A percentile compares a stretch with the other conserved stretches of the same genome.
These are phyloP conservation scores for Aspergillus sp. DNA, from an alignment of 2,329 filamentous ascomycete species.

Conservation along the genomic window DNA sequence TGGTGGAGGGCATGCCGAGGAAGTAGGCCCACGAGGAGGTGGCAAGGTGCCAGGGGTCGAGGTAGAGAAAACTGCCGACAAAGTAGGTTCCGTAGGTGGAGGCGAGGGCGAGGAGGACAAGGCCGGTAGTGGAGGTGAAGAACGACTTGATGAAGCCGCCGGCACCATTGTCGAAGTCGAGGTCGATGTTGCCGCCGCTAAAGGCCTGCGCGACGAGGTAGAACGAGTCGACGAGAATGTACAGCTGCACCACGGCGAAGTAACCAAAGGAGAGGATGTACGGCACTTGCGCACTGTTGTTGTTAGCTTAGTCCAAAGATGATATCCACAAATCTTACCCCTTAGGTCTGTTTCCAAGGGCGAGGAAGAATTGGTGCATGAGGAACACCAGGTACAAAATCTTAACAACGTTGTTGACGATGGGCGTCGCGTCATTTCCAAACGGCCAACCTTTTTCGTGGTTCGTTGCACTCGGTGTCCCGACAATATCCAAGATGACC, in stretches of 20 bases:
- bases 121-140: constrained; percentile 78
- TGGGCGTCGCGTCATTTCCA: constrained; percentile 78
- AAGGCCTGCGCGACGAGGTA: constrained; percentile 91
- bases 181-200: constrained; percentile 56
- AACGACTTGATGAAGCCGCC: constrained; percentile 73
- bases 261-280: constrained; percentile 88
- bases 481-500: constrained; percentile 97
- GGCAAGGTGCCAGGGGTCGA: constrained; percentile 99
- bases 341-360: constrained; percentile 94
- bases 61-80: constrained; percentile 91
- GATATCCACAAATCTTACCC: constrained; percentile 44
- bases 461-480: constrained; percentile 60
- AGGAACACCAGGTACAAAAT: constrained; percentile 91
- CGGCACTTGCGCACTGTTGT: constrained; percentile 68
- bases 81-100: constrained; percentile 98
- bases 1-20: constrained; percentile 91
- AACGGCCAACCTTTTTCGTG: constrained; percentile 78
- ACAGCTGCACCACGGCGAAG: constrained; percentile 85
- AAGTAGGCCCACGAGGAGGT: constrained; percentile 94
- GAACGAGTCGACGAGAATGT: constrained; percentile 82
- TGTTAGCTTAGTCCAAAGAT: not conserved
- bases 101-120: constrained; percentile 89
- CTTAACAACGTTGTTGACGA: constrained; percentile 87
- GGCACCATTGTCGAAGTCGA: constrained; percentile 63
- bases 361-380: constrained; percentile 92